Evolutionary conservation across 495 filamentous ascomycete species (phyloP).

Genomic region (Aspergillus asperescens): DNA sequence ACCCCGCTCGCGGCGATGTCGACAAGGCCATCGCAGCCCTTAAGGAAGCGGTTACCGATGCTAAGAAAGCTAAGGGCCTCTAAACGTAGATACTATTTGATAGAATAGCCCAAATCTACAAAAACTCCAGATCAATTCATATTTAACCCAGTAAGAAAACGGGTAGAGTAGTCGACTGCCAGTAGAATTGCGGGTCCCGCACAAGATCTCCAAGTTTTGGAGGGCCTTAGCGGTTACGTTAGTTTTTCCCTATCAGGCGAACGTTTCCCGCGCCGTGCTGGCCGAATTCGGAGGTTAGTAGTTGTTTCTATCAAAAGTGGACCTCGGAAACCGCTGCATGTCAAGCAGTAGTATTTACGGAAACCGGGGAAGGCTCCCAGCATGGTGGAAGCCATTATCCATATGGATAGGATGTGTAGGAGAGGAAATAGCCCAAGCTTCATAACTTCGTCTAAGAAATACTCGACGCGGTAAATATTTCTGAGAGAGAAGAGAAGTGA

Average conservation of each 20-base stretch:
- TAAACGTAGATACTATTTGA: slow-evolving; percentile 19
- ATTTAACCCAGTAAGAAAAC: background rate
- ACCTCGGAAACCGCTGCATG: background rate
- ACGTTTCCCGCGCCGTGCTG: background rate
- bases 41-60: slow-evolving; percentile 67
- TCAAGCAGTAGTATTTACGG: no score
- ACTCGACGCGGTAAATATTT: background rate
- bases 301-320: background rate
- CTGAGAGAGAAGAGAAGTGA: background rate
- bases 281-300: background rate
- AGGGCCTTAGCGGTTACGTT: background rate
- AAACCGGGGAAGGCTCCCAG: background rate
- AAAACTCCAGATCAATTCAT: background rate
- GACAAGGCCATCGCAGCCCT: slow-evolving; percentile 75
- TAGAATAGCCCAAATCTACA: slow-evolving; percentile 1
- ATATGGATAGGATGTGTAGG: background rate
- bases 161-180: background rate
- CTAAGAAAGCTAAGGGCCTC: slow-evolving; percentile 47
- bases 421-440: background rate
- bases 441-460: slow-evolving; percentile 5
- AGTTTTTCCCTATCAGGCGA: background rate
- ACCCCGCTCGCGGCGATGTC: slow-evolving; percentile 58
- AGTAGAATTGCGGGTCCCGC: no score
- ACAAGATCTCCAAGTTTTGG: background rate
- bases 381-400: background rate